phyloP scores from a whole-genome alignment of 78 protist species.

The Planoprotostelium fungivorum region DNA sequence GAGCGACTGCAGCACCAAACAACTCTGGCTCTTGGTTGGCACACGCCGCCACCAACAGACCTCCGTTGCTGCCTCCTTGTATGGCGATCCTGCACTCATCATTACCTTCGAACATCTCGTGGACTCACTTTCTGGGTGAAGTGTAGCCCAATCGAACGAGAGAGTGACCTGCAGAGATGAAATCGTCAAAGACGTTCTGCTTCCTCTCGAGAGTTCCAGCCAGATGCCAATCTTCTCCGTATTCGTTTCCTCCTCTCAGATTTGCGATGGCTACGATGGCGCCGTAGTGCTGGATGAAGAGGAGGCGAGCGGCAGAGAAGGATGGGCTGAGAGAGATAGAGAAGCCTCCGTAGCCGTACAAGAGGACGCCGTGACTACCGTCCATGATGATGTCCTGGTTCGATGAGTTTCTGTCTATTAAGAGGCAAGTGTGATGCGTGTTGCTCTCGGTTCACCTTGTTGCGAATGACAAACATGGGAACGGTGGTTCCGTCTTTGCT shows the following conservation, averaged over 20 bases:
- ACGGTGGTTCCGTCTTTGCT: constrained; percentile 84
- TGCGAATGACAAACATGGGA: constrained; percentile 88
- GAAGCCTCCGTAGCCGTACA: constrained; percentile 96
- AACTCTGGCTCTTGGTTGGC: constrained; percentile 85
- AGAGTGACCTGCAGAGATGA: constrained; percentile 69
- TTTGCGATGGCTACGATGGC: constrained; percentile 84
- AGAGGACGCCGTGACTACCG: not conserved
- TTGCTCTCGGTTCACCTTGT: constrained; percentile 5
- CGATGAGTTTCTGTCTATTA: constrained; percentile 3
- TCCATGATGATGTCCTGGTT: not conserved
- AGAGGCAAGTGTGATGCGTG: not conserved
- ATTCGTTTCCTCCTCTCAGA: constrained; percentile 92
- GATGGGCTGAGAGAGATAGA: constrained; percentile 65
- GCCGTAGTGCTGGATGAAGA: constrained; percentile 50
- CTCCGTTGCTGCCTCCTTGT: constrained; percentile 93
- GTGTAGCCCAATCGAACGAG: constrained; percentile 65
- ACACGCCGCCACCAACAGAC: constrained; percentile 83
- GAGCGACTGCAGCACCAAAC: constrained; percentile 47
- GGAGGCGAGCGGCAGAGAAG: constrained; percentile 39
- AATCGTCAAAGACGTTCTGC: constrained; percentile 87
- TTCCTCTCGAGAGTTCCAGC: constrained; percentile 59
- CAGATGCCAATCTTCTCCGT: constrained; percentile 91
- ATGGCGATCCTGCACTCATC: constrained; percentile 25
- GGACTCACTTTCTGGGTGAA: not conserved
- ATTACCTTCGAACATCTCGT: not conserved